A percentile compares a stretch with the other conserved stretches of the same genome.
Evolutionary conservation across 352 stramenopile genomes (phyloP).

Genomic region (Phytophthora gonapodyides): DNA sequence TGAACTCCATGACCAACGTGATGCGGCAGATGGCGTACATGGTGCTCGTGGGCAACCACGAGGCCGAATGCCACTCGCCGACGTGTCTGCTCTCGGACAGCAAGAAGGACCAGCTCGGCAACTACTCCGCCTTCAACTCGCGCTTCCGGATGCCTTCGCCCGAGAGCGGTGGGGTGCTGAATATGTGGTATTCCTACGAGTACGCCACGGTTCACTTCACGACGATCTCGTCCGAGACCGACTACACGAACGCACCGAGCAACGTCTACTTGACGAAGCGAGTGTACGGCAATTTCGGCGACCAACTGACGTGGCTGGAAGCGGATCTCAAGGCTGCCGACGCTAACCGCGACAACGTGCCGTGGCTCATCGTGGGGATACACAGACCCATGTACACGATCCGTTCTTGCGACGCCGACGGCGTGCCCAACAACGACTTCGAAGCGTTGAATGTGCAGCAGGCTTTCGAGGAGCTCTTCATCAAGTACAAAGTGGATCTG

Average conservation of each 20-base stretch:
- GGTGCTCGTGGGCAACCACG: slow-evolving; percentile 73
- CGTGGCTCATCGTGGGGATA: slow-evolving; percentile 61
- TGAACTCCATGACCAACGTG: slow-evolving; percentile 52
- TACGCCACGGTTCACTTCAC: slow-evolving; percentile 68
- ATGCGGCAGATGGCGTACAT: slow-evolving; percentile 64
- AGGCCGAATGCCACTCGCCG: slow-evolving; percentile 57
- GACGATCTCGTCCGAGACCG: slow-evolving; percentile 69
- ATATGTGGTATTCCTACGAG: slow-evolving; percentile 56
- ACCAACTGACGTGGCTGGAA: slow-evolving; percentile 61
- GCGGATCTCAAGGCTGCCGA: slow-evolving; percentile 53
- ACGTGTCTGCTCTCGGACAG: slow-evolving; percentile 31
- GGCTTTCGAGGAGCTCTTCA: slow-evolving; percentile 61
- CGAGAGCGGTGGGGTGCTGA: slow-evolving; percentile 39
- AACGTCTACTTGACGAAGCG: slow-evolving; percentile 42
- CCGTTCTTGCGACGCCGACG: slow-evolving; percentile 30
- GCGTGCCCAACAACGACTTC: slow-evolving; percentile 19
- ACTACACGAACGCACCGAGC: slow-evolving; percentile 39
- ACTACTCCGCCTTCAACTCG: slow-evolving; percentile 64
- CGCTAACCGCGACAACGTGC: slow-evolving; percentile 46
- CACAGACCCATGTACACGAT: slow-evolving; percentile 60
- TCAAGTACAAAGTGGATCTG: slow-evolving; percentile 69
- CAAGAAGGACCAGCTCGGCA: slow-evolving; percentile 37
- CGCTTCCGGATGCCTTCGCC: slow-evolving; percentile 45
- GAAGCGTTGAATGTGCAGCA: slow-evolving; percentile 40
- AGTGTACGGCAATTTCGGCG: slow-evolving; percentile 41